phyloP scores from a whole-genome alignment of 2,329 filamentous ascomycete species.

The Exutisphaerella laricina region DNA sequence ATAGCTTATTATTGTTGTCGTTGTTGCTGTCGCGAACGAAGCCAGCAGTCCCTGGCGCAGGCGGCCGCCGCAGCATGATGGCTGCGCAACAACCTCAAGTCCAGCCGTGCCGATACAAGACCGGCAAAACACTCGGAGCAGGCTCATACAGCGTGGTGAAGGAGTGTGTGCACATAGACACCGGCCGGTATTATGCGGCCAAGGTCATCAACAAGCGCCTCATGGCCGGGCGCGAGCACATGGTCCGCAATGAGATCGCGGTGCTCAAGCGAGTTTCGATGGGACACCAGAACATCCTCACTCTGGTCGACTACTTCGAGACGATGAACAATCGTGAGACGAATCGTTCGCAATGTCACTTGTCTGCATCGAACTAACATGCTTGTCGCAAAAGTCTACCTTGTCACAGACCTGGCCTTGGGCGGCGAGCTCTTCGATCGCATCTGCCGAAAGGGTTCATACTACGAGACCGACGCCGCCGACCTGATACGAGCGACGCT shows the following conservation, averaged over 20 bases:
- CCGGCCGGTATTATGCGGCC: conserved; percentile 93
- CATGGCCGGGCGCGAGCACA: conserved; percentile 96
- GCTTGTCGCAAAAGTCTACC: conserved; percentile 58
- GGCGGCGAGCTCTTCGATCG: conserved; percentile 97
- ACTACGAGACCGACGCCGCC: conserved; percentile 95
- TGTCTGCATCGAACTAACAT: conserved; percentile 13
- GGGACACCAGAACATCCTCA: conserved; percentile 97
- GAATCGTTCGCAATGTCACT: not conserved
- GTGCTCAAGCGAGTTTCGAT: conserved; percentile 97
- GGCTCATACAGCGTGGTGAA: conserved; percentile 98
- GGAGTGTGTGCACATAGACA: conserved; percentile 98
- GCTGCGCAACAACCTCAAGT: conserved; percentile 51
- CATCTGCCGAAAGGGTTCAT: conserved; percentile 96
- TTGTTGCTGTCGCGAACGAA: no score
- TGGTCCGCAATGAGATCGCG: conserved; percentile 98
- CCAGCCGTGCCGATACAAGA: conserved; percentile 97
- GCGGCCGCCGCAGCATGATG: conserved; percentile 14
- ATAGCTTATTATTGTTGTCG: no score
- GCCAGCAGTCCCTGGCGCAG: no score
- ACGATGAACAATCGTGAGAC: conserved; percentile 88
- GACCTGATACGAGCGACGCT: conserved; percentile 91
- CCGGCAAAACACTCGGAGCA: conserved; percentile 92
- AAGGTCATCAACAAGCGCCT: conserved; percentile 99
- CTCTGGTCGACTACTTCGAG: conserved; percentile 97
- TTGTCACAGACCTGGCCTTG: conserved; percentile 92